Evolutionary conservation across 2,329 filamentous ascomycete species (phyloP).

Genomic region (Epichloe sibirici): DNA sequence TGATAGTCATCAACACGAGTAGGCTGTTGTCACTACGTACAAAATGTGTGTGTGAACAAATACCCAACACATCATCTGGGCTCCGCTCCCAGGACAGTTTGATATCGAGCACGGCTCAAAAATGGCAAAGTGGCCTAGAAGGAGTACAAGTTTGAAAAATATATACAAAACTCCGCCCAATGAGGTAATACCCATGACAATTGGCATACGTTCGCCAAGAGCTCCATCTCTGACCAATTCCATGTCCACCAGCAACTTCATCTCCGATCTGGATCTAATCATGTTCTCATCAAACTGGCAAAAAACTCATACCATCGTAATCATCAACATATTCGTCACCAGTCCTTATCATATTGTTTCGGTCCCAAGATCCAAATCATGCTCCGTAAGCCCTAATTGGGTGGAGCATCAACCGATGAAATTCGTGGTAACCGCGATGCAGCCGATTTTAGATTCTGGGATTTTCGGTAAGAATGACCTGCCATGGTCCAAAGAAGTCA

Average conservation of each 20-base stretch:
- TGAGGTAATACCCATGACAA: neutral
- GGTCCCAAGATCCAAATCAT: neutral
- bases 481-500: slow-evolving; percentile 37
- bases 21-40: neutral
- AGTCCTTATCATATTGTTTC: neutral
- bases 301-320: neutral
- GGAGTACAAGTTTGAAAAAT: neutral
- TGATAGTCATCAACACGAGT: no score
- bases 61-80: neutral
- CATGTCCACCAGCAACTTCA: neutral
- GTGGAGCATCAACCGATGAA: neutral
- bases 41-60: neutral
- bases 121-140: neutral
- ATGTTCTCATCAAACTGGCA: neutral
- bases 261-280: neutral
- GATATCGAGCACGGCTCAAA: neutral
- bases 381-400: neutral
- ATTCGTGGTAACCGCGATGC: neutral
- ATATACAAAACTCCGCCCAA: slow-evolving; percentile 8
- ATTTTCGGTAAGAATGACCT: slow-evolving; percentile 38
- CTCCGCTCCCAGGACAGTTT: neutral
- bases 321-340: neutral
- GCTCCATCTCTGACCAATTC: neutral
- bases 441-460: slow-evolving; percentile 24
- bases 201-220: neutral